Percentiles rank a stretch among this genome's conserved stretches.
Conservation (phyloP, 202 grass and related monocot species). For the Hordeum pubiflorum region DNA sequence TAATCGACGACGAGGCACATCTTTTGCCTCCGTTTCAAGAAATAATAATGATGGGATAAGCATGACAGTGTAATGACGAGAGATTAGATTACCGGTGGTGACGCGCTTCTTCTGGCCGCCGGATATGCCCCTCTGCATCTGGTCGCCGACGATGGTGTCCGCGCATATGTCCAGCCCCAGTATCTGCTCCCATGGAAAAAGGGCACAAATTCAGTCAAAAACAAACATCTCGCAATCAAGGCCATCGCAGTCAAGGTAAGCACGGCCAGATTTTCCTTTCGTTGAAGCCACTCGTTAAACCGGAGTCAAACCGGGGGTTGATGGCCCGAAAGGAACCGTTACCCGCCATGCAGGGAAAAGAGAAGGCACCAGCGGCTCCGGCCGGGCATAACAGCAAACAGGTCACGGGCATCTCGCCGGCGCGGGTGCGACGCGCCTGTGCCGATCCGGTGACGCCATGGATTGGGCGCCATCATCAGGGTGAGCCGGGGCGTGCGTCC, state of each 20-base stretch:
- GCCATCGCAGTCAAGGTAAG: not conserved
- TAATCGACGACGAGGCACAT: too few species aligned
- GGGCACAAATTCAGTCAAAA: not conserved
- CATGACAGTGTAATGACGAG: conserved; percentile 16
- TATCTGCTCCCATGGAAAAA: conserved; percentile 42
- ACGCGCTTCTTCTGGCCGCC: conserved; percentile 97
- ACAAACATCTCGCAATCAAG: not conserved
- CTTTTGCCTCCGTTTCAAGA: too few species aligned
- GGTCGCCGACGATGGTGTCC: conserved; percentile 88
- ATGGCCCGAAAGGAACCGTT: not conserved
- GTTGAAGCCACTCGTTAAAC: not conserved
- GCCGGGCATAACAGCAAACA: conserved; percentile 41
- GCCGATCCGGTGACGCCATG: not conserved
- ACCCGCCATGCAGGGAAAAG: not conserved
- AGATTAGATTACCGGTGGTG: conserved; percentile 59
- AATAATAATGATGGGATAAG: not conserved
- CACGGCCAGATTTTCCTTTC: not conserved
- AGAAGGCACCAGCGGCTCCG: not conserved
- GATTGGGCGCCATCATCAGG: not conserved
- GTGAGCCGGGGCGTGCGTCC: not conserved
- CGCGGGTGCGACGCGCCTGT: not conserved
- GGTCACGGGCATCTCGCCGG: conserved; percentile 11
- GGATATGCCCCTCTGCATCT: conserved; percentile 94
- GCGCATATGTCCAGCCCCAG: conserved; percentile 94
- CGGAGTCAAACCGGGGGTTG: not conserved